Evolutionary conservation across 1,284 basidiomycete species (phyloP).

Genomic region (Mixia osmundae): DNA sequence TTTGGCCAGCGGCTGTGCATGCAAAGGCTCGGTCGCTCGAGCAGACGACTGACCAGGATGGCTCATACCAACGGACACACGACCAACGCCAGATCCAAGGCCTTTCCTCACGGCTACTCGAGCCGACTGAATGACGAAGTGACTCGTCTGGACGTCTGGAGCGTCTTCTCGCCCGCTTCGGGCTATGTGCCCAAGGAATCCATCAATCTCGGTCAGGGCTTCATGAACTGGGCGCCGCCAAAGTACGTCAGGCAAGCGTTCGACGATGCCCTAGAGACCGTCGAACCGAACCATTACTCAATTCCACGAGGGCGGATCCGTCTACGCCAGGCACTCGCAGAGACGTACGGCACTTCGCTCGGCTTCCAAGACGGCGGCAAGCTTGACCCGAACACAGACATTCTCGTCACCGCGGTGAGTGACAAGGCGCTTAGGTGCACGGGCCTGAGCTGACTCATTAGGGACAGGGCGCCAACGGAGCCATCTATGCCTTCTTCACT

Average conservation of each 20-base stretch:
- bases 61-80: no score
- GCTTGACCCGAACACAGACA: constrained; percentile 64
- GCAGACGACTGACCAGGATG: no score
- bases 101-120: no score
- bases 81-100: no score
- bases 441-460: no score
- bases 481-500: constrained; percentile 51
- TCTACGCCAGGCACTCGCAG: constrained; percentile 59
- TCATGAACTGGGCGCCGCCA: constrained; percentile 38
- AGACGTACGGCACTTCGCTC: constrained; percentile 33
- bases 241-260: constrained; percentile 58
- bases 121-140: constrained; percentile 5
- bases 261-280: constrained; percentile 38
- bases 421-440: constrained; percentile 7
- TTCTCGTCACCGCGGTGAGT: constrained; percentile 66
- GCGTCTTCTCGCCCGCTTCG: constrained; percentile 12
- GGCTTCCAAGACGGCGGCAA: constrained; percentile 36
- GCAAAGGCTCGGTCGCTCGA: no score
- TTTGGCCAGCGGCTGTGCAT: no score
- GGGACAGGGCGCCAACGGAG: constrained; percentile 25
- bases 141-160: constrained; percentile 14
- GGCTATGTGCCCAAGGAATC: constrained; percentile 18
- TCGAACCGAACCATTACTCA: constrained; percentile 23
- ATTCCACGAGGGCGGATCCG: constrained; percentile 50
- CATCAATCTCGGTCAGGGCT: constrained; percentile 19